Evolutionary conservation across 306 rosid genomes (phyloP), one percentile per base, ranked within the genome.

Genomic region (Vicia sativa): DNA sequence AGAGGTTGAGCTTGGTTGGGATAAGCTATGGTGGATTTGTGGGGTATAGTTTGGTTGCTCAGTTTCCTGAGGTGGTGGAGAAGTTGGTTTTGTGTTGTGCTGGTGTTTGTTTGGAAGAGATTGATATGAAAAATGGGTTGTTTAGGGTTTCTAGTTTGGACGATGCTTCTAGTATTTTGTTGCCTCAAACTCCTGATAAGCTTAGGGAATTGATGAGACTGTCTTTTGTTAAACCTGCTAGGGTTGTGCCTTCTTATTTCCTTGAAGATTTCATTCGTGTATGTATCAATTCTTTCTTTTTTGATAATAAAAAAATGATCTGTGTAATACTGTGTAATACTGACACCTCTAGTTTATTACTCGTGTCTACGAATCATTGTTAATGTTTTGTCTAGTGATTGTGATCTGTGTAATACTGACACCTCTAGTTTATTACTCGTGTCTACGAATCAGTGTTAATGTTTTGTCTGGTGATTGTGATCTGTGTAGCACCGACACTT

Each of bases 11-110:
- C 66, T 14, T 87, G 73, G 91, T 87, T 0, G 96, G 96, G 74
- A 84, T 86, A 23, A 90, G 96, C 64, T 90, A 90, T 9, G 96
- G 96, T 1, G 96, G 96, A 0, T 87, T 90, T 18, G 95, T 90
- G 4, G 84, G 83, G 11, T 90, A 87, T 41, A 79, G 78, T 49
- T 5, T 90, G 76, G 96, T 91, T 0, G 78, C 70, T 43, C 87
- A 77, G 72, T 87, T 81, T 26, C 96, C 95, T 0, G 76, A 84
- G 56, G 71, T 64, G 15, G 78, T 90, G 57, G 95, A 87, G 59
- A 82, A 43, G 57, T 21, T 87, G 23, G 91, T 74, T 29, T 58
- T 90, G 18, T 87, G 95, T 46, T 85, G 95, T 10, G 31, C 91
- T 0, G 96, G 96, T 15, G 87, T 90, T 55, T 85, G 91, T 37